Evolutionary conservation across 2,329 filamentous ascomycete genomes (phyloP).

Genomic region (Cercospora brassicicola): DNA sequence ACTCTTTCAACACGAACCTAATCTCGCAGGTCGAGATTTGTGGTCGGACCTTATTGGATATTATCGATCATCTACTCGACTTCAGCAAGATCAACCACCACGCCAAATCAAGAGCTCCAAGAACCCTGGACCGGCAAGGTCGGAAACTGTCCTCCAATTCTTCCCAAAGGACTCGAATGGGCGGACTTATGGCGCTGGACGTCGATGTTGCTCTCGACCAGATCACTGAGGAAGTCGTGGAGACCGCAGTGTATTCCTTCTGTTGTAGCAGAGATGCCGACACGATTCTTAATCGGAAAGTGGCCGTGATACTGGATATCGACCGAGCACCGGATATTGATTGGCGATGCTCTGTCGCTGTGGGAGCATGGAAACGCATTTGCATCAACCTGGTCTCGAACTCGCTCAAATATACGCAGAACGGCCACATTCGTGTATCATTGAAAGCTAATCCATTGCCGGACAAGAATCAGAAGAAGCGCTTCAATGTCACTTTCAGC

Average conservation of each 20-base stretch:
- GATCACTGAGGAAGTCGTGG: conserved; percentile 56
- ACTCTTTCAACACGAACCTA: conserved; percentile 45
- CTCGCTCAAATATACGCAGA: conserved; percentile 50
- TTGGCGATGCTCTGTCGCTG: conserved; percentile 48
- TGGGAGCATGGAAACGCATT: conserved; percentile 50
- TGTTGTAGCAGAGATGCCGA: conserved; percentile 31
- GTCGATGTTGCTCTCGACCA: conserved; percentile 45
- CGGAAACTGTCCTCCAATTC: conserved; percentile 12
- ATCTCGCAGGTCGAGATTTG: conserved; percentile 53
- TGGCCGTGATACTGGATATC: conserved; percentile 52
- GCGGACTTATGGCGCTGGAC: conserved; percentile 30
- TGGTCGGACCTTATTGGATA: conserved; percentile 53
- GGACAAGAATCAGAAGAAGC: conserved; percentile 24
- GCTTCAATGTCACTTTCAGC: conserved; percentile 29
- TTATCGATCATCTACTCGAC: conserved; percentile 48
- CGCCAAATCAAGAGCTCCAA: conserved; percentile 19
- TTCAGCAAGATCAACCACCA: conserved; percentile 49
- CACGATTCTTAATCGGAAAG: conserved; percentile 34
- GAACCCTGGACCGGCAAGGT: conserved; percentile 13
- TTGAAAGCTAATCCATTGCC: conserved; percentile 26
- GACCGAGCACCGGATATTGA: conserved; percentile 36
- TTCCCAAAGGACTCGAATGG: conserved; percentile 22
- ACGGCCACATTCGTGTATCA: conserved; percentile 45
- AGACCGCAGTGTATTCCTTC: conserved; percentile 50
- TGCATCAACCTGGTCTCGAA: conserved; percentile 52